Evolutionary conservation across 768 basidiomycete species (phyloP), one percentile per base, ranked within the genome.

Genomic region (Tubosaeta sp.): DNA sequence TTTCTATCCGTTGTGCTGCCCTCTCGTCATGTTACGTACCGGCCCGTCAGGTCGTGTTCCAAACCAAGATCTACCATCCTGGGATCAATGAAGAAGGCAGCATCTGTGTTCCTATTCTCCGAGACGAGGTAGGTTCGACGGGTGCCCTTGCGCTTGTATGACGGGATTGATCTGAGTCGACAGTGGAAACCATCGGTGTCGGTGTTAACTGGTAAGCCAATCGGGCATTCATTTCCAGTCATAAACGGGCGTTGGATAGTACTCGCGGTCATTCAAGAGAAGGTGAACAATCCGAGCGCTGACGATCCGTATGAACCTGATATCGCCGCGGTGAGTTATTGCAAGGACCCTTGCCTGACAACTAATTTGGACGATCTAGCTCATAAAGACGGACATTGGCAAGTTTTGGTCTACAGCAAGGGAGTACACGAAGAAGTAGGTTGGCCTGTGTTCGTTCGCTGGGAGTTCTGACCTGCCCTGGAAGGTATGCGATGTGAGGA

Each of bases 271-370:
- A 81, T 93, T 52, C 84, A 87, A 66, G 88, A 91, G 63, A 93
- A 93, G 69, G 63, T 93, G 45, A 91, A 91, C 66, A 90, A 92
- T 65, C 90, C 90, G 16, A 88, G 86, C 64, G 76, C 88, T 16
- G 90, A 93, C 60, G 90, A 93, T 64, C 90, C 90, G 1, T 93
- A 90, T 60, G 87, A 91, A 61, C 86, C 90, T 25, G 89, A 91
- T 1, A 87, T 91, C 58, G 90, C 90, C 32, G 84, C 84, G 29
- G 87, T 92, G 63, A 48, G 84, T 71, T 25, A n/a, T 49, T 41
- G 40, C 21, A 4, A 39, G 31, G 41, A 40, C 14, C 52, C 38
- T 4, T 22, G 16, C 21, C 4, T 48, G 46, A 46, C 42, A 6
- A 31, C 46, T 31, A 50, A 53, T 22, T 46, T 18, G 29, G 25